A percentile compares a stretch with the other conserved stretches of the same genome.
phyloP scores from a whole-genome alignment of 2,329 filamentous ascomycete genomes.

The Penicillium hordei region DNA sequence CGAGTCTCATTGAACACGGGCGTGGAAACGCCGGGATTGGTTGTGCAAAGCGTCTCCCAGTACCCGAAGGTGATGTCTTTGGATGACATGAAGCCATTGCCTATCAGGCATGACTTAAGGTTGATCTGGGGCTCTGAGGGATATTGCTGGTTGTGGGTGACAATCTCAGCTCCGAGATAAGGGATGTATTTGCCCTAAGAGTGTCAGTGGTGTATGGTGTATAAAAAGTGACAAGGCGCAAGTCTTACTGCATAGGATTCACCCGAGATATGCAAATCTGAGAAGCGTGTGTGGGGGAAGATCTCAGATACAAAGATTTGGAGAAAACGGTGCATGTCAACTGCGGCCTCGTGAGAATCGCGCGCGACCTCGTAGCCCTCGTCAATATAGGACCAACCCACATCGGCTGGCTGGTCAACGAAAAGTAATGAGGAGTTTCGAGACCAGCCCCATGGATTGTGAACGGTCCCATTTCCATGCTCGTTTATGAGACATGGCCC shows the following conservation, averaged over 20 bases:
- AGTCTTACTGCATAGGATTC: slow-evolving; percentile 49
- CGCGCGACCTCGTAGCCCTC: slow-evolving; percentile 19
- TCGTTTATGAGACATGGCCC: slow-evolving; percentile 43
- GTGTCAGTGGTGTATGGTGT: background rate
- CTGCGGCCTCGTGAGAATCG: slow-evolving; percentile 46
- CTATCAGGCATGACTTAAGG: slow-evolving; percentile 48
- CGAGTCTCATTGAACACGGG: slow-evolving; percentile 49
- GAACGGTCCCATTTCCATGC: slow-evolving; percentile 23
- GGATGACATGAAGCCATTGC: slow-evolving; percentile 49
- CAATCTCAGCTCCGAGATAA: slow-evolving; percentile 45
- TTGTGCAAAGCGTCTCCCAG: slow-evolving; percentile 51
- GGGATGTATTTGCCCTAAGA: slow-evolving; percentile 51
- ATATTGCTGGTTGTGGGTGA: slow-evolving; percentile 46
- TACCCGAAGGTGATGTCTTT: slow-evolving; percentile 45
- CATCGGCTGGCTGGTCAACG: slow-evolving; percentile 29
- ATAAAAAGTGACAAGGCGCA: background rate
- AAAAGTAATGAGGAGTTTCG: slow-evolving; percentile 28
- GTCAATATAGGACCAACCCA: slow-evolving; percentile 31
- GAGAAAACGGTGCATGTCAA: slow-evolving; percentile 53
- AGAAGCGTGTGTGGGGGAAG: slow-evolving; percentile 43
- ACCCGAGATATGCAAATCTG: slow-evolving; percentile 50
- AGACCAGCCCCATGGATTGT: slow-evolving; percentile 26
- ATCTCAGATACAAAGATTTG: slow-evolving; percentile 50
- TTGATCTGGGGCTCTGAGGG: slow-evolving; percentile 44
- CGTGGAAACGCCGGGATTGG: slow-evolving; percentile 44